Evolutionary conservation across 805 yeast genomes (phyloP), one percentile per base, ranked within the genome.

Genomic region (Barnettozyma vustinii): DNA sequence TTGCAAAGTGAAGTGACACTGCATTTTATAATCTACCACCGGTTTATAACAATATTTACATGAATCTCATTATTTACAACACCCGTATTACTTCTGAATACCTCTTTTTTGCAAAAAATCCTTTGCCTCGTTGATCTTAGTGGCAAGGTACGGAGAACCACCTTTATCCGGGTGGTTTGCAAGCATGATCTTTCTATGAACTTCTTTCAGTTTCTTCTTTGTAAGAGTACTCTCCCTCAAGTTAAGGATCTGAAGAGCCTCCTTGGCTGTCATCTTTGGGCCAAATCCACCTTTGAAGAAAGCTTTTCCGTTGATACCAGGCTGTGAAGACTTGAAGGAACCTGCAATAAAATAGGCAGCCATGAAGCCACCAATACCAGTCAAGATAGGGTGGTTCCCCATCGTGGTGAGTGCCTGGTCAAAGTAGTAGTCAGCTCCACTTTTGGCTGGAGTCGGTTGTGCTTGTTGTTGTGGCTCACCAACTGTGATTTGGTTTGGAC

Each of bases 131-230:
- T 91, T 91, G 52, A 91, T 84, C 72, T 91, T 91, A 50, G 91
- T 83, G 42, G 97, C 96, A 66, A 91, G 65, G 60, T 78, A 89
- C 25, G 95, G 87, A 10, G 95, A 84, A 2, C 97, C 97, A 32
- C 97, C 97, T 63, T 83, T 86, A 71, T 91, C 97, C 10, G 97
- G 97, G 63, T 91, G 97, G 65, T 91, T 91, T 44, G 85, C 78
- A 68, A 88, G 68, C 94, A 91, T 87, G 60, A 90, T 83, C 58
- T 74, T 74, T 69, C 96, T 79, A 64, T 91, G 96, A 51, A 81
- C 83, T 53, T 84, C 89, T 62, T 85, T 84, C 60, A 90, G 73
- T 59, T 75, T 82, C 51, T 81, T 76, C 66, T 79, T 81, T 39
- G 79, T 73, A 60, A 82, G 68, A 20, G 76, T 80, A 35, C 80